These are phyloP conservation scores for Fusarium chlamydosporum DNA, from an alignment of 2,329 filamentous ascomycete species.

Conservation along the genomic window DNA sequence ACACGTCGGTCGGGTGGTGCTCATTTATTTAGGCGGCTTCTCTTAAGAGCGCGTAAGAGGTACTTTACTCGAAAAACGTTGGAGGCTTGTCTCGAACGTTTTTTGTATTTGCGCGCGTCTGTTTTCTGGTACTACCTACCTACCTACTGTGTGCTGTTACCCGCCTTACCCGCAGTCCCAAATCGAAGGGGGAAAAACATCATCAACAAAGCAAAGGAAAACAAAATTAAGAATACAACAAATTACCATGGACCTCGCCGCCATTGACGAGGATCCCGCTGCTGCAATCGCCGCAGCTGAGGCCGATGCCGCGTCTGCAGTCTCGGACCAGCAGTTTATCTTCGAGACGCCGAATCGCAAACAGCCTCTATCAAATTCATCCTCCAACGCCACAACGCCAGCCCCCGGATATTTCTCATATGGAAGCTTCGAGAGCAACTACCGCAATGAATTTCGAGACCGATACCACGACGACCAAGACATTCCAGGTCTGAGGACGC, in stretches of 20 bases:
- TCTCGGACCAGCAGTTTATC: slow-evolving; percentile 45
- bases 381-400: slow-evolving; percentile 43
- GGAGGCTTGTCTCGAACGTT: slow-evolving; percentile 32
- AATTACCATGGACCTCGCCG: slow-evolving; percentile 46
- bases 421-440: slow-evolving; percentile 32
- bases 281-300: slow-evolving; percentile 47
- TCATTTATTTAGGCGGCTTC: slow-evolving; percentile 37
- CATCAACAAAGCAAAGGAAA: slow-evolving; percentile 1
- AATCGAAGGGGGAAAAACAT: slow-evolving; percentile 1
- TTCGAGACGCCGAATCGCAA: slow-evolving; percentile 50
- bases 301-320: slow-evolving; percentile 40
- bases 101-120: slow-evolving; percentile 22
- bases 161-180: slow-evolving; percentile 21
- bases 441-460: slow-evolving; percentile 46
- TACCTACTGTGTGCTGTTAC: neutral
- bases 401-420: slow-evolving; percentile 48
- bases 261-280: slow-evolving; percentile 50
- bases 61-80: slow-evolving; percentile 37
- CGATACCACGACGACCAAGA: slow-evolving; percentile 49
- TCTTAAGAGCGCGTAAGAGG: slow-evolving; percentile 32
- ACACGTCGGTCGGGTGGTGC: slow-evolving; percentile 38
- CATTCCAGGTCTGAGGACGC: slow-evolving; percentile 46
- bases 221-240: slow-evolving; percentile 16
- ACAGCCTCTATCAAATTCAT: slow-evolving; percentile 37
- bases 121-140: slow-evolving; percentile 7